Percentiles rank a stretch among this genome's conserved stretches.
phyloP scores from a whole-genome alignment of 192 early-diverging fungal species.

The Linnemannia exigua region DNA sequence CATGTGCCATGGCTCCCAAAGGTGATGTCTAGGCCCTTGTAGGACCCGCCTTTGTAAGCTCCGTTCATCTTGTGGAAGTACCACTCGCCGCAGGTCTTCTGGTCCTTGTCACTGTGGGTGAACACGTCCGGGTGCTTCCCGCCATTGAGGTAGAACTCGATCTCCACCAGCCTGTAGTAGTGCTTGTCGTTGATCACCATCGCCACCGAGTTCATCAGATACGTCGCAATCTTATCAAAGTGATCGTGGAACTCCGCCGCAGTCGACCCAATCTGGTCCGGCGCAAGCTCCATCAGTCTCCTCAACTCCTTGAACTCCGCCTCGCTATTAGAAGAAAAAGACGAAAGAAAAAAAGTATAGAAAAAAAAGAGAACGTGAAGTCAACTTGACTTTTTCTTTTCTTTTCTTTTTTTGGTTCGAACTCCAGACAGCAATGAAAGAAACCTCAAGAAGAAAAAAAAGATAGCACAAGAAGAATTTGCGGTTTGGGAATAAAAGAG shows the following conservation, averaged over 20 bases:
- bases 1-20: constrained; percentile 34
- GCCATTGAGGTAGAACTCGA: constrained; percentile 55
- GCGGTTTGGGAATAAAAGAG: constrained; percentile 25
- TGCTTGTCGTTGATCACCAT: constrained; percentile 33
- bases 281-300: constrained; percentile 30
- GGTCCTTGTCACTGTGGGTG: constrained; percentile 42
- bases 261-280: constrained; percentile 29
- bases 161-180: constrained; percentile 36
- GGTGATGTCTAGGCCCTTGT: constrained; percentile 52
- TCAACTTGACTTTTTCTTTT: constrained; percentile 15
- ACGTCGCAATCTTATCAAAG: constrained; percentile 38
- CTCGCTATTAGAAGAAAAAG: constrained; percentile 24
- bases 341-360: background rate
- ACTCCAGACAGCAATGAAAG: constrained; percentile 24
- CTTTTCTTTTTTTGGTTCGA: background rate
- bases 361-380: constrained; percentile 4
- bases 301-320: constrained; percentile 30
- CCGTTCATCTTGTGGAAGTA: constrained; percentile 51
- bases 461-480: constrained; percentile 24
- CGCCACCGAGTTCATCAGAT: constrained; percentile 32
- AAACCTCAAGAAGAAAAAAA: constrained; percentile 15
- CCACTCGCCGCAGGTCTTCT: constrained; percentile 41
- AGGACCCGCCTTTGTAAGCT: constrained; percentile 49
- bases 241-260: constrained; percentile 26
- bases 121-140: constrained; percentile 35